Evolutionary conservation across 2,329 filamentous ascomycete genomes (phyloP).

Genomic region (Aspergillus caelatus): DNA sequence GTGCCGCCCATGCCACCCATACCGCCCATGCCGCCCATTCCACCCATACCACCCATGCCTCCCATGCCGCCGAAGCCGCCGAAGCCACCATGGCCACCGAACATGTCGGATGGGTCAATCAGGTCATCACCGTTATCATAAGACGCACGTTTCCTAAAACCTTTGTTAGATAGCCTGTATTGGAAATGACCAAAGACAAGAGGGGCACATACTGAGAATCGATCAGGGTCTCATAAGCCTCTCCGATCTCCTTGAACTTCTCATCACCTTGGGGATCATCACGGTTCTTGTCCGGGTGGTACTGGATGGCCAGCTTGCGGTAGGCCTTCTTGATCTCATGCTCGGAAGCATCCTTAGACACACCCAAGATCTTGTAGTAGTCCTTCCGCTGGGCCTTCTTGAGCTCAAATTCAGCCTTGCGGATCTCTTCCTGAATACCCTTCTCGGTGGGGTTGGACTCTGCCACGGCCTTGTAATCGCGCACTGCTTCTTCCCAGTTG

Average conservation of each 20-base stretch:
- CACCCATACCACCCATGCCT: conserved; percentile 48
- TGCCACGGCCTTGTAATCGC: conserved; percentile 83
- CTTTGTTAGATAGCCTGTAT: conserved; percentile 15
- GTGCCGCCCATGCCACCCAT: conserved; percentile 56
- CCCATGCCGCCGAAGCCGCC: conserved; percentile 61
- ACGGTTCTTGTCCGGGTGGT: conserved; percentile 98
- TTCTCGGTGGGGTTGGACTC: conserved; percentile 83
- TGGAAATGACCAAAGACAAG: neutral
- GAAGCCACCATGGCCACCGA: conserved; percentile 61
- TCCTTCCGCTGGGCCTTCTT: conserved; percentile 98
- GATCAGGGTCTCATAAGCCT: conserved; percentile 94
- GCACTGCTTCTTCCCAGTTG: conserved; percentile 88
- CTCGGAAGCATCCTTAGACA: conserved; percentile 83
- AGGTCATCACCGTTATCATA: conserved; percentile 95
- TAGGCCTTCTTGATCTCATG: conserved; percentile 95
- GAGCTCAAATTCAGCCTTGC: conserved; percentile 87
- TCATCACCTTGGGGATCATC: conserved; percentile 77
- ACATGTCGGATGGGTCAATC: conserved; percentile 85
- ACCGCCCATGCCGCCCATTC: conserved; percentile 58
- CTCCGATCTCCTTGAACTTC: conserved; percentile 96
- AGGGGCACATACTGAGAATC: conserved; percentile 76
- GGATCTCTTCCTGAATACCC: conserved; percentile 79
- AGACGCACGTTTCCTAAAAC: conserved; percentile 73
- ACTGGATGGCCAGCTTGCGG: conserved; percentile 87
- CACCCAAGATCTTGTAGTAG: conserved; percentile 94